A percentile compares a stretch with the other conserved stretches of the same genome.
phyloP scores from a whole-genome alignment of 2,329 filamentous ascomycete species.

The Colletotrichum tanaceti region DNA sequence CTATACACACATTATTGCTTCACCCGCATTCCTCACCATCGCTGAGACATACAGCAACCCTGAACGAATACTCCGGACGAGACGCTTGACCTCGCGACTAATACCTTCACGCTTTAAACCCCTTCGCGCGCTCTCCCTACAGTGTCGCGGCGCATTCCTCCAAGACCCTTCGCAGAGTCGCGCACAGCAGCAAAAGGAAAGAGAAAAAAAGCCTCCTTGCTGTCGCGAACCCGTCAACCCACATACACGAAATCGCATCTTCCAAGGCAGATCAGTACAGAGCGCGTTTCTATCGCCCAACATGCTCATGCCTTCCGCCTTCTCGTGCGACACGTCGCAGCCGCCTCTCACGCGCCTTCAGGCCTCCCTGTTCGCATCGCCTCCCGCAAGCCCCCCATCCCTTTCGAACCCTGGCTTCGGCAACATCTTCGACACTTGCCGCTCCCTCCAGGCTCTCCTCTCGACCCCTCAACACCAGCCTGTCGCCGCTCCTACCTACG shows the following conservation, averaged over 20 bases:
- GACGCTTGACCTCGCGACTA: neutral
- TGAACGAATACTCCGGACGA: constrained; percentile 8
- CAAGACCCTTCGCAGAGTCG: constrained; percentile 30
- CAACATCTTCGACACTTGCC: constrained; percentile 70
- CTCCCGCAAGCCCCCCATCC: constrained; percentile 67
- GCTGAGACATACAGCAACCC: constrained; percentile 13
- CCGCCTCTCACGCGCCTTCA: constrained; percentile 58
- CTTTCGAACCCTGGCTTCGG: constrained; percentile 59
- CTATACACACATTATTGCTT: constrained; percentile 15
- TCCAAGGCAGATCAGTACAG: constrained; percentile 3
- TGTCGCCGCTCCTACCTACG: constrained; percentile 45
- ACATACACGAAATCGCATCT: neutral
- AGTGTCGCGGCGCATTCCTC: constrained; percentile 32
- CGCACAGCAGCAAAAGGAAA: constrained; percentile 21
- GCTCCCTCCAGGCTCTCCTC: constrained; percentile 70
- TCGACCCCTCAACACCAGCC: constrained; percentile 50
- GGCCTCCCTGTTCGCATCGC: constrained; percentile 66
- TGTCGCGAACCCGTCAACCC: constrained; percentile 32
- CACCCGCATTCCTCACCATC: constrained; percentile 27
- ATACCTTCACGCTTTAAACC: constrained; percentile 34
- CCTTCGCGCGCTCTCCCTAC: constrained; percentile 12
- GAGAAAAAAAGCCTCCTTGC: neutral
- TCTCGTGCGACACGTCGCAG: constrained; percentile 68
- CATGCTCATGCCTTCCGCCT: constrained; percentile 70
- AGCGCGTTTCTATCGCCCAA: constrained; percentile 41